phyloP scores from a whole-genome alignment of 768 basidiomycete genomes.

The Suillus subluteus region DNA sequence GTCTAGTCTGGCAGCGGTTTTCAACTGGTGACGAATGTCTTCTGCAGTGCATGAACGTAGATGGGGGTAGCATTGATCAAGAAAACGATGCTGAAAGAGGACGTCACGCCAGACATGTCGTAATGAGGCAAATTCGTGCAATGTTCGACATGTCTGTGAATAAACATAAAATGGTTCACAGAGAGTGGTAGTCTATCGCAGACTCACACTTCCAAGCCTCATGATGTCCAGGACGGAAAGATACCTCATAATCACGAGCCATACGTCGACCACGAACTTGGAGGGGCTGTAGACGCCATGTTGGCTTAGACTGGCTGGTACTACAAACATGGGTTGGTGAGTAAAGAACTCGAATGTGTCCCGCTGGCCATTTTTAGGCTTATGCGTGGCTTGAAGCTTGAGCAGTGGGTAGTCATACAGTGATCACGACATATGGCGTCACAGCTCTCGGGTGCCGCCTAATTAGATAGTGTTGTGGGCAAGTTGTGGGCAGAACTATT shows the following conservation, averaged over 20 bases:
- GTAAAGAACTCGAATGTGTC: neutral
- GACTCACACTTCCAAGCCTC: constrained; percentile 31
- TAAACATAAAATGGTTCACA: neutral
- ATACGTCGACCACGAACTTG: constrained; percentile 30
- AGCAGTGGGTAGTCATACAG: neutral
- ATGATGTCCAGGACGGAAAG: constrained; percentile 30
- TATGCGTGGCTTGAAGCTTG: neutral
- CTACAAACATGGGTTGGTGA: neutral
- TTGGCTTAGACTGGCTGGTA: neutral
- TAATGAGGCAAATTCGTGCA: constrained; percentile 27
- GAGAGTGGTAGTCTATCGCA: neutral
- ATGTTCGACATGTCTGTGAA: constrained; percentile 29
- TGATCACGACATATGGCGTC: constrained; percentile 4
- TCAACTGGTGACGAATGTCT: constrained; percentile 28
- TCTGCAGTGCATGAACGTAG: constrained; percentile 23
- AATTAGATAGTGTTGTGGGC: no score
- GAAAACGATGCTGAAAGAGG: constrained; percentile 28
- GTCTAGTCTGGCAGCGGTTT: constrained; percentile 20
- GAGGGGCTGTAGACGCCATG: neutral
- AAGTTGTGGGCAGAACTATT: no score
- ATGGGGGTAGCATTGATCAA: constrained; percentile 29
- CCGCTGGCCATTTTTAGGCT: neutral
- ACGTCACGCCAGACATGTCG: constrained; percentile 31
- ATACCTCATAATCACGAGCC: constrained; percentile 33
- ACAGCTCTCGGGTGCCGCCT: neutral